Evolutionary conservation across 208 protist genomes (phyloP), one percentile per base, ranked within the genome.

Genomic region (Leptomonas pyrrhocoris): DNA sequence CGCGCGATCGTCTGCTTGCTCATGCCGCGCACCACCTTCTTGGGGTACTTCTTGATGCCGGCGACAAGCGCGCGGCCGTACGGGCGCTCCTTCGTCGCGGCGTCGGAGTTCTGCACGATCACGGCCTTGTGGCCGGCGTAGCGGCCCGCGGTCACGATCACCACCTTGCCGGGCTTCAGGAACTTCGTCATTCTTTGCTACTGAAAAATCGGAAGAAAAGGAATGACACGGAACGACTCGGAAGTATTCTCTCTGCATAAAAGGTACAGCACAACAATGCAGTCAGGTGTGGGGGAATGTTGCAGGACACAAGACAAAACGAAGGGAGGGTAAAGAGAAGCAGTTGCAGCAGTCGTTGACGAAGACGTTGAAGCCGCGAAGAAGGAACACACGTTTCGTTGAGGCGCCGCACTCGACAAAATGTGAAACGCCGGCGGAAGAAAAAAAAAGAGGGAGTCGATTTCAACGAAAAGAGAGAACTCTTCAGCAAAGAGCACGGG

Each of bases 121-220:
- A 99, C 98, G 71, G 97, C 98, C 91, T 99, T 99, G 81, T 89
- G 89, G 83, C 98, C 98, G 59, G 98, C 98, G 85, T 98, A 98
- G 75, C 97, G 94, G 66, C 98, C 98, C 74, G 95, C 91, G 40
- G 98, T 96, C 74, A 99, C 77, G 80, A 99, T 98, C 66, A 99
- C 98, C 50, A 99, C 97, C 90, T 98, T 98, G 58, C 98, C 97
- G 77, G 96, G 88, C 90, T 99, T 99, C 73, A 99, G 85, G 85
- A 97, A 95, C 89, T 97, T 97, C 77, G 86, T 83, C 84, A 86
- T 94, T 27, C 48, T 65, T 36, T 43, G 50, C 28, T 60, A 66
- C 49, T 38, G 65, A 71, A 71, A 62, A 48, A 62, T 36, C 54
- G 54, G 55, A 65, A 54, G 53, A 49, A 49, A 62, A 50, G 11